Evolutionary conservation across 257 asterid genomes (phyloP), one percentile per base, ranked within the genome.

Genomic region (Capsicum chinense): DNA sequence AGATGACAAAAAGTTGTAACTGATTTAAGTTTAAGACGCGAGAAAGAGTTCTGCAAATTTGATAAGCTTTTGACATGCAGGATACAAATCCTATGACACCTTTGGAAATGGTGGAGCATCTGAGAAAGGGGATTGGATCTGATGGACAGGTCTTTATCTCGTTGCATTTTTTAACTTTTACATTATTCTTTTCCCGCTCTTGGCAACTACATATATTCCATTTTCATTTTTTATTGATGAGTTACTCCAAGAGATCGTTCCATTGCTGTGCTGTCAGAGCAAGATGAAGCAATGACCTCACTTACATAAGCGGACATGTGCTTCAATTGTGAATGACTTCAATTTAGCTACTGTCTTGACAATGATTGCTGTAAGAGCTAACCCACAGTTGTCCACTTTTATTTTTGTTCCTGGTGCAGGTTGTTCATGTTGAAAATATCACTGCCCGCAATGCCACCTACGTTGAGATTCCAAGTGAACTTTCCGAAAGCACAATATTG

Each of bases 81-180:
- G 98, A 90, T 83, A 92, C 94, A 67, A 90, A 87, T 83, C 85
- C 93, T 60, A 86, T 96, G 92, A 90, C 84, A 80, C 95, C 98
- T 42, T 90, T 86, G 90, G 98, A 92, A 92, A 93, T 96, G 98
- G 88, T 92, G 83, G 91, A 88, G 66, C 99, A 96, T 91, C 92
- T 96, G 57, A 88, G 85, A 79, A 87, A 86, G 59, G 92, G 89
- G 84, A 48, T 93, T 83, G 98, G 99, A 89, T 93, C 94, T 86
- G 90, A 67, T 83, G 99, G 99, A 88, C 99, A 96, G 99, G 98
- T 96, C 86, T 87, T 74, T 54, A 78, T 64, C 64, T 78, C 26
- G 21, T 54, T 78, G 81, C 81, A 8, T 54, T 78, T 50, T 6
- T 68, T 3, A 44, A 57, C 83, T 64, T 70, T n/a, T 48, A 86